Conservation (phyloP, 306 rosid genomes). For the Clitoria ternatea region DNA sequence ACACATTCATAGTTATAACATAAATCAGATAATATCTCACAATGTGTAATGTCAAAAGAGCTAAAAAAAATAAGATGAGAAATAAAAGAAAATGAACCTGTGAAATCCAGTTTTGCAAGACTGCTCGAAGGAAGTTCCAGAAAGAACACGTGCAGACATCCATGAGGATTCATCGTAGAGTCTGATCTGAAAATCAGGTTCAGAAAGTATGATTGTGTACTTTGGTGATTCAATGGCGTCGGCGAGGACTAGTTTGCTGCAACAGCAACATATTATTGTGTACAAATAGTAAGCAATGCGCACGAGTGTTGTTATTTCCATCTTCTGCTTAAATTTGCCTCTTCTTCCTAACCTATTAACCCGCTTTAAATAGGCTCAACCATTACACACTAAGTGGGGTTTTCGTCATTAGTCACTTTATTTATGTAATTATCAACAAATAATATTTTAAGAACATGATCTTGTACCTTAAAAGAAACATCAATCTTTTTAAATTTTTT, state of each 20-base stretch:
- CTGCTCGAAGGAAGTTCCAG: slow-evolving; percentile 47
- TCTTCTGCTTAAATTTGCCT: slow-evolving; percentile 7
- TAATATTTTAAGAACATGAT: too few species aligned
- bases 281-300: neutral
- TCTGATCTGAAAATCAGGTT: slow-evolving; percentile 71
- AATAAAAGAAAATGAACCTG: slow-evolving; percentile 41
- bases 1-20: neutral
- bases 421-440: too few species aligned
- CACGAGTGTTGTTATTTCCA: slow-evolving; percentile 28
- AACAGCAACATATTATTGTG: slow-evolving; percentile 19
- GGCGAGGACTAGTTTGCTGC: slow-evolving; percentile 23
- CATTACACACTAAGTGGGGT: neutral
- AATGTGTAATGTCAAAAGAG: neutral
- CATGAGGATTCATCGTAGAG: slow-evolving; percentile 56
- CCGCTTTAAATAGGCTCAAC: neutral
- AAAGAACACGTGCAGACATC: slow-evolving; percentile 53
- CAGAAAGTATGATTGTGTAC: slow-evolving; percentile 42
- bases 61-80: neutral
- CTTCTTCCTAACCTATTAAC: neutral
- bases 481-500: too few species aligned
- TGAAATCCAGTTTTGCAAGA: slow-evolving; percentile 69
- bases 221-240: slow-evolving; percentile 54
- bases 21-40: neutral
- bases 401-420: neutral
- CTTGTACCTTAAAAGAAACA: too few species aligned